Evolutionary conservation across 2,329 filamentous ascomycete species (phyloP).

Genomic region (Exophiala alcalophila): DNA sequence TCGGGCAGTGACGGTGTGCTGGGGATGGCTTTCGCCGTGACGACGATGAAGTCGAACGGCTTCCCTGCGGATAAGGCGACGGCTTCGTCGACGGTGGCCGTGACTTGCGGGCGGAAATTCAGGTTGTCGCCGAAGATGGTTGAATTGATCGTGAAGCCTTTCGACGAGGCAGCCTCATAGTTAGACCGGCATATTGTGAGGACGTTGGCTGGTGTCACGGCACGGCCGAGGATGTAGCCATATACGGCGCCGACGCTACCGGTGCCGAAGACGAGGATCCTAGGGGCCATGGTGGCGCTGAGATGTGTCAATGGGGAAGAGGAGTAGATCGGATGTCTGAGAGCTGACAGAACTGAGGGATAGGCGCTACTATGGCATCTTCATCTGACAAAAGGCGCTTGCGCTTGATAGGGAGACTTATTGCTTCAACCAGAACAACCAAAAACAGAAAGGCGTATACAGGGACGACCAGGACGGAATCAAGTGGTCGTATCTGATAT

Average conservation of each 20-base stretch:
- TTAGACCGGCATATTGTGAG: constrained; percentile 37
- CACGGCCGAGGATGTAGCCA: constrained; percentile 33
- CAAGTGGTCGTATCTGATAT: too few relatives aligned
- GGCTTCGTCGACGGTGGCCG: constrained; percentile 28
- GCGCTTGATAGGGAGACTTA: too few relatives aligned
- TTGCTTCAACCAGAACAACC: too few relatives aligned
- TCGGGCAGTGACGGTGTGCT: constrained; percentile 36
- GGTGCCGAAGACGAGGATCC: constrained; percentile 36
- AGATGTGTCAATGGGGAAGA: constrained; percentile 1
- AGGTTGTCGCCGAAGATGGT: constrained; percentile 30
- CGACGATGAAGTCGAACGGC: constrained; percentile 49
- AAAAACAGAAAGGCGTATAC: too few relatives aligned
- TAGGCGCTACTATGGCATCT: too few relatives aligned
- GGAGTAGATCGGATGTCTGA: too few relatives aligned
- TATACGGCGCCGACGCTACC: constrained; percentile 36
- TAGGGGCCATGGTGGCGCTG: constrained; percentile 20
- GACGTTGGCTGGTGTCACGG: constrained; percentile 29
- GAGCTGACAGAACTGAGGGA: too few relatives aligned
- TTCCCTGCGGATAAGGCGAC: constrained; percentile 13
- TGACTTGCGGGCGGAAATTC: constrained; percentile 29
- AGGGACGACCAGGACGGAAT: too few relatives aligned
- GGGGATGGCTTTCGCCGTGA: constrained; percentile 48
- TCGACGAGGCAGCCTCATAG: constrained; percentile 30
- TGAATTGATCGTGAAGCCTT: constrained; percentile 34
- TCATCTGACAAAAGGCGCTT: too few relatives aligned